Conservation (phyloP, 352 stramenopile genomes). For the Globisporangium okanoganense region DNA sequence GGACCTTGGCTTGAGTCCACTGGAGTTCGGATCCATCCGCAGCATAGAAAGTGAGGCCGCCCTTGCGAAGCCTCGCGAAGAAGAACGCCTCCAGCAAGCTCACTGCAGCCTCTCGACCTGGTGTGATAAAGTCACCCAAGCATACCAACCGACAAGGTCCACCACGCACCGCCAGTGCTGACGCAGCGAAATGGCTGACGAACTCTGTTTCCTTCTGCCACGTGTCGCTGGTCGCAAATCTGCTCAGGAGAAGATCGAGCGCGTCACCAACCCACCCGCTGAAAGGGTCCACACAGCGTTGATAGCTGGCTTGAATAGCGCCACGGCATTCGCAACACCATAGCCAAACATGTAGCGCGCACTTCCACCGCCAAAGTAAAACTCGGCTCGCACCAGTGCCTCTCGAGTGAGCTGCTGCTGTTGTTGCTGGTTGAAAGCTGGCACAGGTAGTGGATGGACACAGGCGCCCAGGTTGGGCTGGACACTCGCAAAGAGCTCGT, state of each 20-base stretch:
- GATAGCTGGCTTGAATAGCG: background rate
- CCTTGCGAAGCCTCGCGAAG: background rate
- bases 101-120: background rate
- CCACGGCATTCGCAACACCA: background rate
- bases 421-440: no score
- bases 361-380: background rate
- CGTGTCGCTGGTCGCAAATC: no score
- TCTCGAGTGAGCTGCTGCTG: background rate
- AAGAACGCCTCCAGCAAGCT: background rate
- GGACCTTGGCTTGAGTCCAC: no score
- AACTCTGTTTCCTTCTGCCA: no score
- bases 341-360: background rate
- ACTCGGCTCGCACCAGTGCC: background rate
- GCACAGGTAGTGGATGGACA: no score
- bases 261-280: background rate
- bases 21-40: background rate
- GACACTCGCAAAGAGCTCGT: constrained; percentile 1
- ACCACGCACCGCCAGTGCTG: background rate
- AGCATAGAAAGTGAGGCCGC: background rate
- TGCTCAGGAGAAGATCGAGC: background rate
- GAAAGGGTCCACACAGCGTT: background rate
- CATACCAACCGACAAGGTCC: background rate
- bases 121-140: background rate
- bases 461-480: background rate
- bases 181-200: background rate